Evolutionary conservation across 495 filamentous ascomycete genomes (phyloP), one percentile per base, ranked within the genome.

Genomic region (Corynascus novoguineensis): DNA sequence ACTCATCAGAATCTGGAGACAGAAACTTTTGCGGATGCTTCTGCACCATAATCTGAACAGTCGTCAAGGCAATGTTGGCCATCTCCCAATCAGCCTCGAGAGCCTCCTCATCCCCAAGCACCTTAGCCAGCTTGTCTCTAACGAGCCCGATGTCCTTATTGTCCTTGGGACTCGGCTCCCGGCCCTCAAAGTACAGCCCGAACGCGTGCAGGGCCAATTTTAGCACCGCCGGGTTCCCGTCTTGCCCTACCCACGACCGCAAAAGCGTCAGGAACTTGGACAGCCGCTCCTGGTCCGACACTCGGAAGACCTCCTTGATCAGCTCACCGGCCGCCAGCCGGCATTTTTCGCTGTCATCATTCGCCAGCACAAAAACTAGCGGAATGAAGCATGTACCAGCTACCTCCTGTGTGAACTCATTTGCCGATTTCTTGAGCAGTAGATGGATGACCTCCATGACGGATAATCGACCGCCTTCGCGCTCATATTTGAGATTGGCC

Each of bases 361-460:
- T 96, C 44, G 86, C 81, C 64, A 96, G 80, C 17, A 87, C 83
- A 68, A 95, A 84, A 21, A 96, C 82, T 17, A 98, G 69, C 1
- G 92, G 90, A 17, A 92, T 75, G 72, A 97, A 97, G 69, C 92
- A 89, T 12, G 83, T 87, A 25, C 78, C 82, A 4, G 90, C 74
- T 31, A 96, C 81, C 52, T 96, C 87, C 65, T 95, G 89, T 5
- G 89, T 80, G 35, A 92, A 78, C 29, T 90, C 85, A 19, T 88
- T 82, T 7, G 85, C 83, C 8, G 89, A 83, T 69, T 96, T 97
- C 27, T 83, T 84, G 17, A 96, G 71, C 15, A 98, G 73, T 47
- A 92, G 76, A 65, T 97, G 83, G 46, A 96, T 78, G 29, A 88
- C 82, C 71, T 98, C 93, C 81, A 98, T 87, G 24, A 96, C 86